phyloP scores from a whole-genome alignment of 1,284 basidiomycete species.

The Schizophyllum commune region DNA sequence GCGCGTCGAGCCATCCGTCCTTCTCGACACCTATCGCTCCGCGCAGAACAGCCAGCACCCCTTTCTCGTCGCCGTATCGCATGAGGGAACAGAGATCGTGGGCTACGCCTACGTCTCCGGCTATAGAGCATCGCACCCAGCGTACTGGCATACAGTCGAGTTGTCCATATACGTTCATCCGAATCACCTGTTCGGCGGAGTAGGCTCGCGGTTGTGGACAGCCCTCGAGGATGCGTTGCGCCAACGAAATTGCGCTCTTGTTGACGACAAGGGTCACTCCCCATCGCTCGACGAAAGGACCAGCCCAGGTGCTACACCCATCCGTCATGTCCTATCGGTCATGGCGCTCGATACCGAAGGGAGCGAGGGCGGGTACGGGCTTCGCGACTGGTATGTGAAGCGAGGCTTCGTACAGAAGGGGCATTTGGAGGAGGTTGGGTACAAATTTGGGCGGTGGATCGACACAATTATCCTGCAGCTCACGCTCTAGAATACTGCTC shows the following conservation, averaged over 20 bases:
- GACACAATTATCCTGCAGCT: conserved; percentile 9
- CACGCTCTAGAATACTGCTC: not conserved
- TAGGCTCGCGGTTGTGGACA: conserved; percentile 5
- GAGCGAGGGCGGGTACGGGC: conserved; percentile 1
- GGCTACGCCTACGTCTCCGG: conserved; percentile 10
- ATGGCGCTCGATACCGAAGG: conserved; percentile 8
- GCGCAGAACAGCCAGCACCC: conserved; percentile 1
- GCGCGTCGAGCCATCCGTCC: not conserved
- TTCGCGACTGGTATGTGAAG: conserved; percentile 10
- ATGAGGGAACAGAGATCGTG: not conserved
- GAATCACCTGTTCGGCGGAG: not conserved
- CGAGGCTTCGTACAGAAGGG: conserved; percentile 9
- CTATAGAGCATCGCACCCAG: conserved; percentile 7
- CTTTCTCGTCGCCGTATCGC: conserved; percentile 6
- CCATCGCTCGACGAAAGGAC: not conserved
- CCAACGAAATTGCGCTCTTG: not conserved
- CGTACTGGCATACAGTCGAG: conserved; percentile 6
- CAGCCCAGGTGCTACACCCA: not conserved
- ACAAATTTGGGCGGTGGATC: conserved; percentile 9
- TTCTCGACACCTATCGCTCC: conserved; percentile 2
- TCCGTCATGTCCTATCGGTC: conserved; percentile 5
- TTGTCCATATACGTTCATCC: conserved; percentile 8
- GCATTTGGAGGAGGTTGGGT: conserved; percentile 6
- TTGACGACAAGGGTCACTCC: too few relatives aligned
- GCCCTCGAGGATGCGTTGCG: not conserved